Evolutionary conservation across 2,329 filamentous ascomycete species (phyloP), one percentile per base, ranked within the genome.

Genomic region (Cordyceps militaris): DNA sequence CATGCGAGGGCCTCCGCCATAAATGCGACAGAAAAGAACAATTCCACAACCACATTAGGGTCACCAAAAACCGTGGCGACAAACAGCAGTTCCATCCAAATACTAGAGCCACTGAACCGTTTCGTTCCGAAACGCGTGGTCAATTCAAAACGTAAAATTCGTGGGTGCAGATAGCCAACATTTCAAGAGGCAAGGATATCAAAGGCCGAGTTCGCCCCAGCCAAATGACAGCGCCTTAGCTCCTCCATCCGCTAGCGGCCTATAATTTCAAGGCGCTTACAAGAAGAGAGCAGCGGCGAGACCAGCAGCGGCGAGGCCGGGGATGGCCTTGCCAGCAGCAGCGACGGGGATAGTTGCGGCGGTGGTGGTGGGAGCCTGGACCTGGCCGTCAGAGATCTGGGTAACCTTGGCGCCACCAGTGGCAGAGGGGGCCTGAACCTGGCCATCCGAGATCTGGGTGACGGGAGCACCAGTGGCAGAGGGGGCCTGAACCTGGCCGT

Each of bases 321-420:
- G 64, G 21, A 63, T 59, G 1, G 50, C 63, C 61, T 66, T 63
- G 48, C 59, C 47, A 42, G 36, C 56, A 13, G 40, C 56, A 11
- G 61, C 60, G 7, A 53, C 30, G 50, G 30, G 26, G 42, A 51
- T 28, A 5, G 30, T 52, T 14, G 59, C 36, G 34, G 52, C 24
- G 14, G 71, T 62, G 1, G 34, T 44, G n/a, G 52, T 53, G 32
- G 69, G 65, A 24, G 65, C 67, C 55, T 69, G 65, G 28, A 70
- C 61, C 58, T 69, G 65, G 6, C 70, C 70, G 52, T 71, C 69
- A 1, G 63, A 56, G 11, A 70, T 67, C 58, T 73, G 69, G 46
- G 62, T 66, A 14, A 68, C 62, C 3, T 73, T 69, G 73, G 74
- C 50, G 36, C 21, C 49, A 14, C 42, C 58, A 43, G 50, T 53